A percentile compares a stretch with the other conserved stretches of the same genome.
Evolutionary conservation across 1,139 yeast genomes (phyloP).

Genomic region (Wickerhamiella infanticola): DNA sequence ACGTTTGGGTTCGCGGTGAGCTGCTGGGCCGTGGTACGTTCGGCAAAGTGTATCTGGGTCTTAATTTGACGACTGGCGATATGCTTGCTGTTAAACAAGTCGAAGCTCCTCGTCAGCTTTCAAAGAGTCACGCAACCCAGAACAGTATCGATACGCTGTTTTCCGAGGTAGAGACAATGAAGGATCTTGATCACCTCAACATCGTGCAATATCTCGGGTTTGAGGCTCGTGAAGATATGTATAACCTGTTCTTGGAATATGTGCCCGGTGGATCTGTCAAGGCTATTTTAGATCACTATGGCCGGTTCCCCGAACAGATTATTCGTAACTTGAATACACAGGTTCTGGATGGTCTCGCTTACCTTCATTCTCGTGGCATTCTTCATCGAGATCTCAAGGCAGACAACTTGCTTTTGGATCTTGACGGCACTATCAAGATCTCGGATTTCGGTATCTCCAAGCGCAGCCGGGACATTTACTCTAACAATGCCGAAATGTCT

Average conservation of each 20-base stretch:
- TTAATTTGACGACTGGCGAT: conserved; percentile 93
- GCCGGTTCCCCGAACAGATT: conserved; percentile 66
- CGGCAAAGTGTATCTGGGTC: conserved; percentile 87
- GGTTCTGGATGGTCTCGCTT: conserved; percentile 68
- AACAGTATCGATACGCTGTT: conserved; percentile 72
- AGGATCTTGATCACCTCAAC: conserved; percentile 83
- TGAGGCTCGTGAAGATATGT: conserved; percentile 58
- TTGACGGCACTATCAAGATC: conserved; percentile 89
- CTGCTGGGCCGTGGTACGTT: conserved; percentile 92
- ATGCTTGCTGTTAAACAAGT: conserved; percentile 99
- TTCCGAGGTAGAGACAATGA: conserved; percentile 87
- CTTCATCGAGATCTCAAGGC: conserved; percentile 93
- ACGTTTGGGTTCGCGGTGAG: conserved; percentile 97
- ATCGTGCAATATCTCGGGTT: conserved; percentile 93
- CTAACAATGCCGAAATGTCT: conserved; percentile 88
- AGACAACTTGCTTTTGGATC: conserved; percentile 74
- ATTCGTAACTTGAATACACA: conserved; percentile 65
- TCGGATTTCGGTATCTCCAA: conserved; percentile 96
- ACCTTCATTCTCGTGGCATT: conserved; percentile 74
- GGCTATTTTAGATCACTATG: conserved; percentile 65
- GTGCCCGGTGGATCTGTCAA: conserved; percentile 98
- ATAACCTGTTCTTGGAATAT: conserved; percentile 80
- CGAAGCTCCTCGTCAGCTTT: conserved; percentile 37
- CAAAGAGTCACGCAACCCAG: conserved; percentile 28
- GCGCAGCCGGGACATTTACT: conserved; percentile 67